phyloP scores from a whole-genome alignment of 2,329 filamentous ascomycete species.

The Calonectria pauciramosa region DNA sequence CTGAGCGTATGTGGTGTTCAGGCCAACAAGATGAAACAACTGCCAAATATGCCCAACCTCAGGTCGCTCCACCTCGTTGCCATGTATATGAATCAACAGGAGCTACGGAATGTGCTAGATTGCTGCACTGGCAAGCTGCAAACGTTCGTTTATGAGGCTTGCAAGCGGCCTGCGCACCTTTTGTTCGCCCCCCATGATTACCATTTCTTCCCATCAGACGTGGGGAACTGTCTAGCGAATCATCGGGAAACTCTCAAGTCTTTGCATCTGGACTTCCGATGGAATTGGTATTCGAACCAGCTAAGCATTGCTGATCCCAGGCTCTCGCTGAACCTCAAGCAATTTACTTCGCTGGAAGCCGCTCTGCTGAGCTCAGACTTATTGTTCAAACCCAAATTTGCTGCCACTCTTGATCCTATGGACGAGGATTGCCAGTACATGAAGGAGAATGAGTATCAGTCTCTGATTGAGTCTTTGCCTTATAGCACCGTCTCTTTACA shows the following conservation, averaged over 20 bases:
- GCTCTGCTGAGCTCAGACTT: neutral
- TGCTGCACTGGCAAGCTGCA: neutral
- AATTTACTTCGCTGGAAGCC: neutral
- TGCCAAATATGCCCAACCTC: neutral
- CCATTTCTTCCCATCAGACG: neutral
- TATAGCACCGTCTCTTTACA: neutral
- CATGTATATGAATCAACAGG: neutral
- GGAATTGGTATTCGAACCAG: neutral
- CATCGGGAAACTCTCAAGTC: neutral
- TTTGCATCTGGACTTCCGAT: neutral
- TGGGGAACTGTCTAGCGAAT: neutral
- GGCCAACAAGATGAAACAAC: neutral
- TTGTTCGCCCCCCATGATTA: neutral
- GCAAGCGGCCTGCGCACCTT: neutral
- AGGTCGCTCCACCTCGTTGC: neutral
- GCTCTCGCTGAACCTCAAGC: neutral
- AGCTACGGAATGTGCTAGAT: neutral
- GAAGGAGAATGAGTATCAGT: neutral
- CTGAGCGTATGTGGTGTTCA: neutral
- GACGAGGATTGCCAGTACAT: neutral
- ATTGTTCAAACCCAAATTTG: neutral
- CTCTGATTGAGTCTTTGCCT: neutral
- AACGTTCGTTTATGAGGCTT: neutral
- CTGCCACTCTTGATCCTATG: neutral
- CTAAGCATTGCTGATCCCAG: neutral